phyloP scores from a whole-genome alignment of 179 eudicot genomes.

The Silene coronaria region DNA sequence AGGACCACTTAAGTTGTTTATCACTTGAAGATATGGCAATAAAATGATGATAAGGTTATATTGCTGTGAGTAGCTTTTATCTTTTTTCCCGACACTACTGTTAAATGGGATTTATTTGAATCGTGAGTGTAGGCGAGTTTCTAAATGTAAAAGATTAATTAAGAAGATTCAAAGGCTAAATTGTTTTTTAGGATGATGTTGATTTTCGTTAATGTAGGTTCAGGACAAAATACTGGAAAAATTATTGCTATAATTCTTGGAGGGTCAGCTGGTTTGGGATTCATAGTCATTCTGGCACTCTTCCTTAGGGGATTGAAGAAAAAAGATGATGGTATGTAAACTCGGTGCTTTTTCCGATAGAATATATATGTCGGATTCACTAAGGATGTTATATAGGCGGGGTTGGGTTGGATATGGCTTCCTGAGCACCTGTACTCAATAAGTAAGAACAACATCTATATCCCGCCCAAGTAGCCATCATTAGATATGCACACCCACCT shows the following conservation, averaged over 20 bases:
- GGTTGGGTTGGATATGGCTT: neutral
- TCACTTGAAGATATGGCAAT: neutral
- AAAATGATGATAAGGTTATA: neutral
- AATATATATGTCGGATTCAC: neutral
- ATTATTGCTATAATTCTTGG: conserved; percentile 92
- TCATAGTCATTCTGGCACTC: conserved; percentile 59
- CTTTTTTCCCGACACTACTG: conserved; percentile 18
- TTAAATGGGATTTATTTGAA: conserved; percentile 13
- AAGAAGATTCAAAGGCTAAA: neutral
- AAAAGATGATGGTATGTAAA: conserved; percentile 74
- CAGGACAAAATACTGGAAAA: conserved; percentile 65
- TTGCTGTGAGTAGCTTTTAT: conserved; percentile 2
- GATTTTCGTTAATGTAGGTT: conserved; percentile 32
- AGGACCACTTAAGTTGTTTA: neutral
- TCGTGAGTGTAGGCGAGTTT: conserved; percentile 12
- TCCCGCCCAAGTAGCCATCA: no score
- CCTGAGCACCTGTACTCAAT: neutral
- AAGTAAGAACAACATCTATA: no score
- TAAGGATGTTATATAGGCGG: neutral
- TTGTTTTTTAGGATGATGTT: conserved; percentile 21
- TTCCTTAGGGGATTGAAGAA: conserved; percentile 57
- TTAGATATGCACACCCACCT: no score
- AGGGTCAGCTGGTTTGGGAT: conserved; percentile 80
- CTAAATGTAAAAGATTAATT: conserved; percentile 11
- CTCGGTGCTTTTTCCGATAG: neutral